Percentiles rank a stretch among this genome's conserved stretches.
Evolutionary conservation across 2,329 filamentous ascomycete species (phyloP).

Genomic region (Nemania sp.): DNA sequence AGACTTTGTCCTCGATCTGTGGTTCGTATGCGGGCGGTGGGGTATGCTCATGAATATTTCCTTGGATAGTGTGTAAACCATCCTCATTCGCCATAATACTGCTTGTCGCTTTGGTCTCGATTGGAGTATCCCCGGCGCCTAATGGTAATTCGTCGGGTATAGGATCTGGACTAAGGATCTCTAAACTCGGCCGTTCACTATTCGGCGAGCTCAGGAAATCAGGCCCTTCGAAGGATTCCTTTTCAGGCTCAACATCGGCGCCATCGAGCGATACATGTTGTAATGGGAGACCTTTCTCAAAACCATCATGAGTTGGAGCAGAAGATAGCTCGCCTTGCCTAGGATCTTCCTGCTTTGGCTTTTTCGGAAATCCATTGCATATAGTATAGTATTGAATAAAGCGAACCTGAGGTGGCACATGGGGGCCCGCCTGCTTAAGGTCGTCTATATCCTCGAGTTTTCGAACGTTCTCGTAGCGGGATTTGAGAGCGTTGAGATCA

Average conservation of each 20-base stretch:
- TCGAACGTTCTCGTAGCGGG: conserved; percentile 70
- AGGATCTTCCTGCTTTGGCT: conserved; percentile 39
- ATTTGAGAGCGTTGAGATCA: conserved; percentile 71
- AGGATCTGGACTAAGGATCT: conserved; percentile 34
- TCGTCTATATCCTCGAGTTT: conserved; percentile 73
- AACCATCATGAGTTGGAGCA: conserved; percentile 22
- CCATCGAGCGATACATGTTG: conserved; percentile 52
- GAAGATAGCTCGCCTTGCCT: conserved; percentile 19
- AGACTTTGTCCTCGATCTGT: conserved; percentile 10
- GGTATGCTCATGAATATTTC: not conserved
- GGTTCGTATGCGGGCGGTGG: conserved; percentile 8
- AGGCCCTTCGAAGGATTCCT: not conserved
- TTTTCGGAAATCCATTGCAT: conserved; percentile 73
- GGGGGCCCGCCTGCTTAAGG: conserved; percentile 39
- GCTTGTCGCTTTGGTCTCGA: not conserved
- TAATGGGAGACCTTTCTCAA: conserved; percentile 34
- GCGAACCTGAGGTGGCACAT: conserved; percentile 60
- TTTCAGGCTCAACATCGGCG: conserved; percentile 16
- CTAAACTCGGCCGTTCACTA: conserved; percentile 30
- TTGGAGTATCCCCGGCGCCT: not conserved
- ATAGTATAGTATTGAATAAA: conserved; percentile 92
- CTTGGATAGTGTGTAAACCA: not conserved
- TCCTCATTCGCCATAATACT: not conserved
- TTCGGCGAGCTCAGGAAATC: conserved; percentile 17
- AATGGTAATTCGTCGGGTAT: conserved; percentile 31